Conservation (phyloP, 2,329 filamentous ascomycete species). For the Rhexocercosporidium sp. region DNA sequence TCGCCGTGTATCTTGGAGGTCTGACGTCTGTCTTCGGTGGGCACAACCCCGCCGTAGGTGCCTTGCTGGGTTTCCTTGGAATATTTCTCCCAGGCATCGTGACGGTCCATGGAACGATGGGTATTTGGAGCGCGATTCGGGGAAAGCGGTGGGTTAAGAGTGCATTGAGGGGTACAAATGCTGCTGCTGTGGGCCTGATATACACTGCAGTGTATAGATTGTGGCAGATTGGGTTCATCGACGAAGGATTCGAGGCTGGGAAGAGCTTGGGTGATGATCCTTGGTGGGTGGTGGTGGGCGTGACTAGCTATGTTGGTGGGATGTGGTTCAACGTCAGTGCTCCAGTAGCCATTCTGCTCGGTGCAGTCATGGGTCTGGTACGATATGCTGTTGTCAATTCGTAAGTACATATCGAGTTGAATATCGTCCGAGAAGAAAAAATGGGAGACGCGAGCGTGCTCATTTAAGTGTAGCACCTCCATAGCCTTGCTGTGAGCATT, state of each 20-base stretch:
- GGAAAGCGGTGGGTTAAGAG: conserved; percentile 53
- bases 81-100: conserved; percentile 59
- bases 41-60: conserved; percentile 47
- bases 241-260: conserved; percentile 52
- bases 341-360: conserved; percentile 51
- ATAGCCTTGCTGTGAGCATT: too few species aligned
- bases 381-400: conserved; percentile 51
- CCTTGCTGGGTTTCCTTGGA: conserved; percentile 55
- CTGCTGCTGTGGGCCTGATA: conserved; percentile 63
- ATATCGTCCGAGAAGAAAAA: background rate
- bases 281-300: conserved; percentile 67
- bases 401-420: background rate
- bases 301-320: conserved; percentile 52
- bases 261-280: conserved; percentile 61
- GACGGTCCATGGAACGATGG: conserved; percentile 61
- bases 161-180: conserved; percentile 61
- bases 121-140: conserved; percentile 53
- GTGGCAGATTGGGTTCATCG: conserved; percentile 66
- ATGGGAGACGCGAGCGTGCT: too few species aligned
- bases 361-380: conserved; percentile 52
- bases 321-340: conserved; percentile 54
- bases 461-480: too few species aligned
- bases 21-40: conserved; percentile 49
- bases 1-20: conserved; percentile 62
- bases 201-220: conserved; percentile 69